Conservation (phyloP, 1,284 basidiomycete species). For the Ceratobasidium sp. region DNA sequence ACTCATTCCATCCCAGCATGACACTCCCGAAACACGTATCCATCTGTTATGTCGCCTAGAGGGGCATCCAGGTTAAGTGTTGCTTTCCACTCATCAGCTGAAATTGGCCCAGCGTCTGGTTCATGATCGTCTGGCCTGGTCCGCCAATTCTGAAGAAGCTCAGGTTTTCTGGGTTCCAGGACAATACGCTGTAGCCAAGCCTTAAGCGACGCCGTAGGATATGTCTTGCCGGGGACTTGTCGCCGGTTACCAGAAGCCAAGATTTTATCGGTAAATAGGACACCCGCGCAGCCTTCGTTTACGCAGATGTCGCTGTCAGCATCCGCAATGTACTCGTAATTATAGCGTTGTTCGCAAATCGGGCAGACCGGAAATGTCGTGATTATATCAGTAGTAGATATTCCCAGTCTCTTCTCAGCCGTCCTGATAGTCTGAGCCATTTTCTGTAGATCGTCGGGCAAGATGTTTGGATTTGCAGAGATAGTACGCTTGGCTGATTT, state of each 20-base stretch:
- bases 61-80: neutral
- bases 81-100: neutral
- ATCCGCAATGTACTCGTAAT: neutral
- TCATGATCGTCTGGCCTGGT: neutral
- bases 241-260: neutral
- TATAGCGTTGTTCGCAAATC: neutral
- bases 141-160: neutral
- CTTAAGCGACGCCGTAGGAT: neutral
- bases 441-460: neutral
- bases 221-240: neutral
- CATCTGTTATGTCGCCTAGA: neutral
- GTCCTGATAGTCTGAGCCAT: slow-evolving; percentile 19
- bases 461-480: neutral
- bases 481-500: neutral
- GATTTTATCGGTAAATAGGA: neutral
- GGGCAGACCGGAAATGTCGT: slow-evolving; percentile 6
- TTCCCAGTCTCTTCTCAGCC: neutral
- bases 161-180: neutral
- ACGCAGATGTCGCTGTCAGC: neutral
- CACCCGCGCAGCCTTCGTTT: neutral
- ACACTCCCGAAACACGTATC: neutral
- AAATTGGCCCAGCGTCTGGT: neutral
- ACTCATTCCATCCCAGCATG: neutral
- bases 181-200: neutral
- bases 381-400: neutral